phyloP scores from a whole-genome alignment of 2,329 filamentous ascomycete species.

The Harringtonia lauricola region DNA sequence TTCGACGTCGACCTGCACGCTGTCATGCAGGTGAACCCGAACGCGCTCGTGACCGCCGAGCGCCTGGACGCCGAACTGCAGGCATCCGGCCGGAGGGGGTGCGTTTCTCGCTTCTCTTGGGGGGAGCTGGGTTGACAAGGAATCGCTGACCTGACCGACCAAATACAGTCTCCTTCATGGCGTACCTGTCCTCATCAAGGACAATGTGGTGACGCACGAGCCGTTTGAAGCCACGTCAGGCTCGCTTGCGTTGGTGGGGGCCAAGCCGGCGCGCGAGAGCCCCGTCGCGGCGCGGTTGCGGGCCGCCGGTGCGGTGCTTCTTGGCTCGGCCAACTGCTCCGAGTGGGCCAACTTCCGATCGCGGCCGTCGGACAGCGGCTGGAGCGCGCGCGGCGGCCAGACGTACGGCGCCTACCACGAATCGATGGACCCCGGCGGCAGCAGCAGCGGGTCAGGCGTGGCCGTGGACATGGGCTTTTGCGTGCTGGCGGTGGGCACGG shows the following conservation, averaged over 20 bases:
- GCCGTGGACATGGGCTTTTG: slow-evolving; percentile 48
- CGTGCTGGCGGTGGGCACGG: slow-evolving; percentile 47
- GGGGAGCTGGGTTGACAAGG: no score
- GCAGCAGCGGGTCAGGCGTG: slow-evolving; percentile 51
- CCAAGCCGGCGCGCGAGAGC: slow-evolving; percentile 14
- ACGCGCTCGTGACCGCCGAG: slow-evolving; percentile 26
- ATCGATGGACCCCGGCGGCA: slow-evolving; percentile 35
- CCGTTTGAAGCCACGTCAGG: slow-evolving; percentile 40
- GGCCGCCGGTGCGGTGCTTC: slow-evolving; percentile 6
- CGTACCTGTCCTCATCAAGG: slow-evolving; percentile 29
- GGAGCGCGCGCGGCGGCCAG: slow-evolving; percentile 11
- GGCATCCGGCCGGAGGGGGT: slow-evolving; percentile 10
- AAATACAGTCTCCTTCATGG: slow-evolving; percentile 5
- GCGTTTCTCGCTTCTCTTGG: not conserved
- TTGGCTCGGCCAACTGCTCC: slow-evolving; percentile 10
- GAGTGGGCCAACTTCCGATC: slow-evolving; percentile 12
- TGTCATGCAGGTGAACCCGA: slow-evolving; percentile 26
- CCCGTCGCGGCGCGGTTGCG: slow-evolving; percentile 5
- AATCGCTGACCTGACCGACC: no score
- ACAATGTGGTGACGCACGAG: slow-evolving; percentile 54
- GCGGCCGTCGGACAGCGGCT: slow-evolving; percentile 9
- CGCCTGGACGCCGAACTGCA: slow-evolving; percentile 20
- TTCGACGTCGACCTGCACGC: slow-evolving; percentile 21
- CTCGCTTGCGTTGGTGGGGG: slow-evolving; percentile 44
- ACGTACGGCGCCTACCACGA: slow-evolving; percentile 9